A percentile compares a stretch with the other conserved stretches of the same genome.
phyloP scores from a whole-genome alignment of 345 rosid species.

The Aethionema arabicum region DNA sequence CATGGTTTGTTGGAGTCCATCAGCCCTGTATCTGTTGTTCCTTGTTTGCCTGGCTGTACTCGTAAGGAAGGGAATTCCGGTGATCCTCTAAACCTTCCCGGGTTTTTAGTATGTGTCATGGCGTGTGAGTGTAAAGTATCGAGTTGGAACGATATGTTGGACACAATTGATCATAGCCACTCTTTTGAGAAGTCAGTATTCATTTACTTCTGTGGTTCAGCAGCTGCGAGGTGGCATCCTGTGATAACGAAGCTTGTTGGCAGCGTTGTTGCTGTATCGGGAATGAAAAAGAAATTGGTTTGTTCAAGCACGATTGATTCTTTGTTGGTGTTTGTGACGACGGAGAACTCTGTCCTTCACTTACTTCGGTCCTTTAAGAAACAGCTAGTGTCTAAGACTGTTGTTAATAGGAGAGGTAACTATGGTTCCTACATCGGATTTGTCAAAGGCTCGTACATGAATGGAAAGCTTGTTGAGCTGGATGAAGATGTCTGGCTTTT shows the following conservation, averaged over 20 bases:
- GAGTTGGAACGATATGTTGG: conserved; percentile 26
- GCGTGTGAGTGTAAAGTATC: conserved; percentile 60
- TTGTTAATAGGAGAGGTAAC: conserved; percentile 46
- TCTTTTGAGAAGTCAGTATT: conserved; percentile 44
- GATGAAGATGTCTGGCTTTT: conserved; percentile 86
- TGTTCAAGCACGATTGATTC: conserved; percentile 51
- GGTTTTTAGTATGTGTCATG: conserved; percentile 58
- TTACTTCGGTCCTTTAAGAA: conserved; percentile 39
- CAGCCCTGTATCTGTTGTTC: conserved; percentile 67
- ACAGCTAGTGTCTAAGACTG: conserved; percentile 27
- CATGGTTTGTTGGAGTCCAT: conserved; percentile 61
- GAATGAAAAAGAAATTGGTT: conserved; percentile 70
- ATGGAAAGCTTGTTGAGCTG: conserved; percentile 79
- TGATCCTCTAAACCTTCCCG: conserved; percentile 46
- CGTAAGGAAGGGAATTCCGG: conserved; percentile 10
- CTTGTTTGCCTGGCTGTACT: conserved; percentile 41
- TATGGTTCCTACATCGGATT: conserved; percentile 63
- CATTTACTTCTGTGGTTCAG: conserved; percentile 60
- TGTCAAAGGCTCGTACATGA: conserved; percentile 66
- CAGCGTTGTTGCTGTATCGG: conserved; percentile 43
- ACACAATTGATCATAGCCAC: conserved; percentile 31
- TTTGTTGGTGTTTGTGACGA: conserved; percentile 55
- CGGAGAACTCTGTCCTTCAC: conserved; percentile 54
- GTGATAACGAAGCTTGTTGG: conserved; percentile 66
- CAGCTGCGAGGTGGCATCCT: conserved; percentile 68